Conservation (phyloP, 2,329 filamentous ascomycete species). For the Acrocalymma vagum region DNA sequence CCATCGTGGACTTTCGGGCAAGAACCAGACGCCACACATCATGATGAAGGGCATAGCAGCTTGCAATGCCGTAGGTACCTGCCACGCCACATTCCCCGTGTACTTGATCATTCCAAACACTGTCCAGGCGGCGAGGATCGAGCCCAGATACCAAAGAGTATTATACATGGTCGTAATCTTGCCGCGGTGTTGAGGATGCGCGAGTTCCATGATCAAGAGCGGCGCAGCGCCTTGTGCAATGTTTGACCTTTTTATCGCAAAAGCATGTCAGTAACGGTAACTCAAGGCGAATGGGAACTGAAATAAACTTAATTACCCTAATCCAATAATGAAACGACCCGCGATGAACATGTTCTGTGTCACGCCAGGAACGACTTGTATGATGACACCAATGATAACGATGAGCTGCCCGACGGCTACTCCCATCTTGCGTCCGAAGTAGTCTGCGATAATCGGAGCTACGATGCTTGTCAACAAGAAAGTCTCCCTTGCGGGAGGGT, state of each 20-base stretch:
- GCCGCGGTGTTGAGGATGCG: slow-evolving; percentile 70
- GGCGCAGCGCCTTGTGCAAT: slow-evolving; percentile 68
- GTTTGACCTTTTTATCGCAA: slow-evolving; percentile 7
- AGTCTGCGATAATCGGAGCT: slow-evolving; percentile 51
- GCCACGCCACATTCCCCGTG: no score
- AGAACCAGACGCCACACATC: slow-evolving; percentile 43
- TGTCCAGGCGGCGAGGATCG: slow-evolving; percentile 8
- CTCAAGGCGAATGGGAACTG: background rate
- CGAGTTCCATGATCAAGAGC: slow-evolving; percentile 68
- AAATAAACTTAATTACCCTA: background rate
- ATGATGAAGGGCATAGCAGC: slow-evolving; percentile 54
- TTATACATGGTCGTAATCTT: slow-evolving; percentile 70
- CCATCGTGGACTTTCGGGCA: slow-evolving; percentile 44
- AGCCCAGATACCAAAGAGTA: slow-evolving; percentile 49
- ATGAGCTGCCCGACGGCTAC: slow-evolving; percentile 47
- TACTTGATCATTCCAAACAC: slow-evolving; percentile 6
- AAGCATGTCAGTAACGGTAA: background rate
- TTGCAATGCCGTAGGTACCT: no score
- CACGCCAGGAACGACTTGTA: slow-evolving; percentile 40
- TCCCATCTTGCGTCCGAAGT: slow-evolving; percentile 44
- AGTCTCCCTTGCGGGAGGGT: background rate
- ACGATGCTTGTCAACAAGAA: background rate
- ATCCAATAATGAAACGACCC: slow-evolving; percentile 4
- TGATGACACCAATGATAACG: slow-evolving; percentile 48
- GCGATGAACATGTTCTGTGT: slow-evolving; percentile 10